Conservation (phyloP, 1,284 basidiomycete genomes). For the Ustilago lituana region DNA sequence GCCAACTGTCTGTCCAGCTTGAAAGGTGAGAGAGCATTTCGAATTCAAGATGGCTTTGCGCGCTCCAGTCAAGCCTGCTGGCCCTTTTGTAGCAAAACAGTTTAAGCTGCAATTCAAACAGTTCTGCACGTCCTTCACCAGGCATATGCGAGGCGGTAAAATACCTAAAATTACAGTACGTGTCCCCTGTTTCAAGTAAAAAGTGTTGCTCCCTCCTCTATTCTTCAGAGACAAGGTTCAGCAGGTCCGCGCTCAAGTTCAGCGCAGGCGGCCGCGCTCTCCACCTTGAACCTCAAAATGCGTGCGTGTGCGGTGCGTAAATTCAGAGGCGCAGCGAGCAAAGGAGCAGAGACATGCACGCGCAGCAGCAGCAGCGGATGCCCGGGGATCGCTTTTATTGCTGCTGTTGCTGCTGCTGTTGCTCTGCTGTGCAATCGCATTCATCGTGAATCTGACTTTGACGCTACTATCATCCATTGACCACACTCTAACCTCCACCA, state of each 20-base stretch:
- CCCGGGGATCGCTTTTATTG: slow-evolving; percentile 7
- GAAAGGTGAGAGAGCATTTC: no score
- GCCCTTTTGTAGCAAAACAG: no score
- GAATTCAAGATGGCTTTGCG: no score
- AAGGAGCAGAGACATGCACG: slow-evolving; percentile 3
- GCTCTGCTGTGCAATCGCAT: no score
- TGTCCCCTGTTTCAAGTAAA: neutral
- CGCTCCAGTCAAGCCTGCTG: no score
- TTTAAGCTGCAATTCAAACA: no score
- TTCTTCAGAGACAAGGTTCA: no score
- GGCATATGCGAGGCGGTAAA: no score
- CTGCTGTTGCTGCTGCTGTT: slow-evolving; percentile 4
- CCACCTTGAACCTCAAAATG: neutral
- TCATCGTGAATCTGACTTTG: neutral
- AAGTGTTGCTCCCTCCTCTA: neutral
- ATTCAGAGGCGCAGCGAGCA: neutral
- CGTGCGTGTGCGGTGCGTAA: slow-evolving; percentile 1
- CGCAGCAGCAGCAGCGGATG: slow-evolving; percentile 8
- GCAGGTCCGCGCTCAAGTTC: neutral
- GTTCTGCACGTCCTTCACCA: no score
- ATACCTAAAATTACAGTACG: no score
- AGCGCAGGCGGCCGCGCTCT: neutral
- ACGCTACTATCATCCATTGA: no score
- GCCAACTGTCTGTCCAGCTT: no score
- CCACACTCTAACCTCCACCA: slow-evolving; percentile 13